Evolutionary conservation across 768 basidiomycete genomes (phyloP).

Genomic region (Tulasnella sp.): DNA sequence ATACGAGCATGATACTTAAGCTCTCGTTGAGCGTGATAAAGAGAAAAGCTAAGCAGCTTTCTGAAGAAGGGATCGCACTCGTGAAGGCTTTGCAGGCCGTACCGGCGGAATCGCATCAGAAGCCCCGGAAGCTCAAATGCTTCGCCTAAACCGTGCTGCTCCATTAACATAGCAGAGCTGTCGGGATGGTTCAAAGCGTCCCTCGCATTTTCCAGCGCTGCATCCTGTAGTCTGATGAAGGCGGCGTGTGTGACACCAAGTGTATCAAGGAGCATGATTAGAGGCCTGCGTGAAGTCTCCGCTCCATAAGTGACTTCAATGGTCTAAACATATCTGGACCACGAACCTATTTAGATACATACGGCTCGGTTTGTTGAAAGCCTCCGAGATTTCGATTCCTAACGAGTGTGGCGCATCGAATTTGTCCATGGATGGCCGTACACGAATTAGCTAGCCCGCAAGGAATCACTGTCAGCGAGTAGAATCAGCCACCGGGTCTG

Average conservation of each 20-base stretch:
- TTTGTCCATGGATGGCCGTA: constrained; percentile 66
- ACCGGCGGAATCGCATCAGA: constrained; percentile 36
- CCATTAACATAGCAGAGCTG: constrained; percentile 39
- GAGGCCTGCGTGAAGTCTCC: constrained; percentile 33
- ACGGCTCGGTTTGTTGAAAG: constrained; percentile 46
- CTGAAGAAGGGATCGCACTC: constrained; percentile 36
- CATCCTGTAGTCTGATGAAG: constrained; percentile 52
- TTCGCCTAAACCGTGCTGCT: constrained; percentile 34
- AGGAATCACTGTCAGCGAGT: neutral
- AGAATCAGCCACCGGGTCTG: neutral
- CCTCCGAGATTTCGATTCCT: constrained; percentile 57
- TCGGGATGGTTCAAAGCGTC: constrained; percentile 48
- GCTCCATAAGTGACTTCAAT: neutral
- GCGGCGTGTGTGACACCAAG: constrained; percentile 46
- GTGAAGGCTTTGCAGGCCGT: constrained; percentile 34
- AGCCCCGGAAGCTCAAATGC: constrained; percentile 41
- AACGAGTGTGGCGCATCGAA: constrained; percentile 41
- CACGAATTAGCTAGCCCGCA: constrained; percentile 42
- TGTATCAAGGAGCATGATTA: constrained; percentile 72
- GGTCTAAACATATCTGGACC: neutral
- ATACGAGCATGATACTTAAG: constrained; percentile 71
- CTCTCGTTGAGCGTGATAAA: constrained; percentile 53
- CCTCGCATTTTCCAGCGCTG: constrained; percentile 42
- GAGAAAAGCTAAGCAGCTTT: constrained; percentile 46
- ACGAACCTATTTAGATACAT: constrained; percentile 64